Base-by-base conservation (phyloP, 164 flowering plant genomes). In the Liriodendron chinense region DNA sequence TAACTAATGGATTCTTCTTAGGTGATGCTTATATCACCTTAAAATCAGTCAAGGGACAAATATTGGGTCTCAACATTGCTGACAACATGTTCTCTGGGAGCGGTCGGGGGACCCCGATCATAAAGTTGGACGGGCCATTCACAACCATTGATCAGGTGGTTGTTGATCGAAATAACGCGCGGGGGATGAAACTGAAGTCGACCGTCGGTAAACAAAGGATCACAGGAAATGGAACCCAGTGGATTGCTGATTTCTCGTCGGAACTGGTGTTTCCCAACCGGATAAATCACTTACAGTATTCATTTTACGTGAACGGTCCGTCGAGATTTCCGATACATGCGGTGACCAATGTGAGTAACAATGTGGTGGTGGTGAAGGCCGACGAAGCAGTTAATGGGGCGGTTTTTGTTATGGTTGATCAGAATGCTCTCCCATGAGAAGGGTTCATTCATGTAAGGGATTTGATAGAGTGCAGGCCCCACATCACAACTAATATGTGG, bases 351-450 rank as follows among this genome's bases (percentile, higher is more conserved):
- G 83, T 83, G n/a, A 78, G 89, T 0, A 77, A 71, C 0, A 94
- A 94, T 62, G 79, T 76, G 0, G 94, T 94, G 3, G 83, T 86
- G 66, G 79, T 94, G 22, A 82, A 89, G 81, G 79, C 97, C 0
- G 67, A 85, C 56, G 74, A 73, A 21, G 73, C 80, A 0, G 90
- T 88, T n/a, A 73, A 86, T 0, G 94, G 89, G 1, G 85, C 61
- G 2, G 85, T 92, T 1, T 88, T 34, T 34, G 43, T 34, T 34
- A 34, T 34, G 43, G 43, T 89, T 23, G 87, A 89, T 81, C 98
- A 94, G 81, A 82, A 89, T 14, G 18, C 25, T 34, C 43, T 34
- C 43, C 7, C 43, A 34, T 0, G 43, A 34, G 43, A 34, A 34
- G 43, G 43, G 43, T 34, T 7, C 0, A 34, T 34, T 34, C 43